Conservation (phyloP, 2,329 filamentous ascomycete species). For the Cladobotryum protrusum region DNA sequence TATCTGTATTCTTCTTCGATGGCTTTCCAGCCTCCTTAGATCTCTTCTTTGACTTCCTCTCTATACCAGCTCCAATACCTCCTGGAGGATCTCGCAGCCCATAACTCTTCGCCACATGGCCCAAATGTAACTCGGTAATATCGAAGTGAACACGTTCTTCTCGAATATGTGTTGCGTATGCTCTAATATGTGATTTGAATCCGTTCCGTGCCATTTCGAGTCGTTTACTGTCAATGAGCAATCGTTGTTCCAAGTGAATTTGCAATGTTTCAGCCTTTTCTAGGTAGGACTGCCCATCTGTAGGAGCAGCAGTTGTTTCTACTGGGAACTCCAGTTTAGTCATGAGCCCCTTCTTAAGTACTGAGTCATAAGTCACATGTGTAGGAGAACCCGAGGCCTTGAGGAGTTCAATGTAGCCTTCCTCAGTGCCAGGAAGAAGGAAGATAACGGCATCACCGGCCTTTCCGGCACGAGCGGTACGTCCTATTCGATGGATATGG, state of each 20-base stretch:
- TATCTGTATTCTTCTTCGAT: conserved; percentile 21
- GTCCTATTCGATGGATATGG: conserved; percentile 88
- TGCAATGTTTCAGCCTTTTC: conserved; percentile 52
- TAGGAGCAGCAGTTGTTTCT: conserved; percentile 53
- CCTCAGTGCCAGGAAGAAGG: conserved; percentile 83
- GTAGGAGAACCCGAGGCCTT: conserved; percentile 43
- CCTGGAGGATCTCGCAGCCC: conserved; percentile 82
- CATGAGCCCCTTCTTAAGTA: conserved; percentile 61
- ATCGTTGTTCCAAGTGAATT: conserved; percentile 53
- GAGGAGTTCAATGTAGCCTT: conserved; percentile 78
- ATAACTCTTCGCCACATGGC: conserved; percentile 91
- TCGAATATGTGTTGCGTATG: conserved; percentile 88
- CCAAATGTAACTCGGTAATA: conserved; percentile 83
- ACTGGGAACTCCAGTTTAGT: conserved; percentile 59
- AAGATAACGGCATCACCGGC: conserved; percentile 84
- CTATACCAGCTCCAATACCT: conserved; percentile 61
- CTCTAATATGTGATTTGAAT: conserved; percentile 86
- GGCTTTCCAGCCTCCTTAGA: conserved; percentile 7
- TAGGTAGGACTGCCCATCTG: conserved; percentile 39
- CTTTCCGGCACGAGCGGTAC: conserved; percentile 87
- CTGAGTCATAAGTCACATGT: conserved; percentile 46
- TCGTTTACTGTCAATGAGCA: conserved; percentile 56
- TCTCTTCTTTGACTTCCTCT: conserved; percentile 39
- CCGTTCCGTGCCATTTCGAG: conserved; percentile 78
- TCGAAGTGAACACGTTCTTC: conserved; percentile 84